Conservation (phyloP, 495 filamentous ascomycete species). For the Apiosordaria backusii region DNA sequence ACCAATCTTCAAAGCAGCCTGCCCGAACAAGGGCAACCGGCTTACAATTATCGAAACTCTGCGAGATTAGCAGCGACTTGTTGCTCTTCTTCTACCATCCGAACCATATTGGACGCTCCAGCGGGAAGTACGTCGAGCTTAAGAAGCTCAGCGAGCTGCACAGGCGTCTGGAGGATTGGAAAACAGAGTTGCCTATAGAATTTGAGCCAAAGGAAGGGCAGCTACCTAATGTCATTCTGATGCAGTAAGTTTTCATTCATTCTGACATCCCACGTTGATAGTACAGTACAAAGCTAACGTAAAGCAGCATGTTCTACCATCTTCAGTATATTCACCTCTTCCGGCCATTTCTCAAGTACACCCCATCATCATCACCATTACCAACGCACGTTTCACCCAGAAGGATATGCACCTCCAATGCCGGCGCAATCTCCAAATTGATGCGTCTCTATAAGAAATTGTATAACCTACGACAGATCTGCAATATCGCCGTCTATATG, state of each 20-base stretch:
- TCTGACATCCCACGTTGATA: slow-evolving; percentile 1
- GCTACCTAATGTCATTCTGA: slow-evolving; percentile 81
- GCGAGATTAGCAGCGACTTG: slow-evolving; percentile 90
- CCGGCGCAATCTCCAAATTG: slow-evolving; percentile 82
- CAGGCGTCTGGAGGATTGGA: slow-evolving; percentile 86
- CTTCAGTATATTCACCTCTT: slow-evolving; percentile 95
- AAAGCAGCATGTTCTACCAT: slow-evolving; percentile 87
- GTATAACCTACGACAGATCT: slow-evolving; percentile 87
- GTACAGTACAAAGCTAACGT: slow-evolving; percentile 26
- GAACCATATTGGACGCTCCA: slow-evolving; percentile 54
- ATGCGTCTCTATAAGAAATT: slow-evolving; percentile 89
- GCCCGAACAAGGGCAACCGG: slow-evolving; percentile 80
- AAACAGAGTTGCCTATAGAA: slow-evolving; percentile 78
- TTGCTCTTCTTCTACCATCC: slow-evolving; percentile 91
- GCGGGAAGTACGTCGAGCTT: slow-evolving; percentile 64
- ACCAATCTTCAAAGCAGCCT: slow-evolving; percentile 67
- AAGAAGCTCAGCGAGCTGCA: slow-evolving; percentile 93
- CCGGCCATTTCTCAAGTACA: slow-evolving; percentile 92
- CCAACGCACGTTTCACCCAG: slow-evolving; percentile 87
- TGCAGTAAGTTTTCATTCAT: slow-evolving; percentile 68
- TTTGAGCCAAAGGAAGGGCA: slow-evolving; percentile 87
- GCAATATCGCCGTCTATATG: slow-evolving; percentile 94
- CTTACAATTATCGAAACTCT: slow-evolving; percentile 75
- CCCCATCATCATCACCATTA: slow-evolving; percentile 71
- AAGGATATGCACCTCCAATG: slow-evolving; percentile 84